A percentile compares a stretch with the other conserved stretches of the same genome.
Evolutionary conservation across 2,329 filamentous ascomycete species (phyloP).

Genomic region (Fusarium multiceps): DNA sequence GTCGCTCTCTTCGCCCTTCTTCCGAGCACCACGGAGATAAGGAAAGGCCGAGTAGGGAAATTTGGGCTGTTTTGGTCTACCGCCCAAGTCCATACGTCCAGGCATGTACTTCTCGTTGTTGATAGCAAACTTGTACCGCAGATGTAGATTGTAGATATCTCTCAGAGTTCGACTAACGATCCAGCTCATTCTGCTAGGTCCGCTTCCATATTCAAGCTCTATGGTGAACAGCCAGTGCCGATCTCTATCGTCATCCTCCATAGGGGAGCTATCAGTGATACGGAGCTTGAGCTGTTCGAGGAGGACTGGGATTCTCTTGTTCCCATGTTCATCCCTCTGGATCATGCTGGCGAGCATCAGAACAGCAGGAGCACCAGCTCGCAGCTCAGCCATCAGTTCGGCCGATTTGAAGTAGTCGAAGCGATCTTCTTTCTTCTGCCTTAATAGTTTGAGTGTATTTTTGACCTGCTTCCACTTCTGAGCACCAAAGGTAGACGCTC

Average conservation of each 20-base stretch:
- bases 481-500: slow-evolving; percentile 77
- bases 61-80: slow-evolving; percentile 82
- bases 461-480: slow-evolving; percentile 96
- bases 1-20: slow-evolving; percentile 82
- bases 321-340: slow-evolving; percentile 94
- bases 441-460: slow-evolving; percentile 82
- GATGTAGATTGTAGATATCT: slow-evolving; percentile 92
- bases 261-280: slow-evolving; percentile 81
- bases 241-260: slow-evolving; percentile 71
- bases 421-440: slow-evolving; percentile 85
- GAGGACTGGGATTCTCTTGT: slow-evolving; percentile 92
- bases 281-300: slow-evolving; percentile 93
- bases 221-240: slow-evolving; percentile 90
- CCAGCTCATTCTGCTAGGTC: slow-evolving; percentile 96
- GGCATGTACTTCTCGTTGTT: slow-evolving; percentile 86
- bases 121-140: slow-evolving; percentile 90
- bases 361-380: slow-evolving; percentile 91
- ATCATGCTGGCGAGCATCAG: slow-evolving; percentile 98
- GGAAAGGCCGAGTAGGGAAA: slow-evolving; percentile 92
- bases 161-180: slow-evolving; percentile 85
- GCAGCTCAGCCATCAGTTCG: slow-evolving; percentile 93
- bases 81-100: slow-evolving; percentile 71
- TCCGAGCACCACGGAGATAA: slow-evolving; percentile 84
- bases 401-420: slow-evolving; percentile 96
- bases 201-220: slow-evolving; percentile 95